phyloP scores from a whole-genome alignment of 768 basidiomycete genomes.

The Rhodosporidiobolus sp. region DNA sequence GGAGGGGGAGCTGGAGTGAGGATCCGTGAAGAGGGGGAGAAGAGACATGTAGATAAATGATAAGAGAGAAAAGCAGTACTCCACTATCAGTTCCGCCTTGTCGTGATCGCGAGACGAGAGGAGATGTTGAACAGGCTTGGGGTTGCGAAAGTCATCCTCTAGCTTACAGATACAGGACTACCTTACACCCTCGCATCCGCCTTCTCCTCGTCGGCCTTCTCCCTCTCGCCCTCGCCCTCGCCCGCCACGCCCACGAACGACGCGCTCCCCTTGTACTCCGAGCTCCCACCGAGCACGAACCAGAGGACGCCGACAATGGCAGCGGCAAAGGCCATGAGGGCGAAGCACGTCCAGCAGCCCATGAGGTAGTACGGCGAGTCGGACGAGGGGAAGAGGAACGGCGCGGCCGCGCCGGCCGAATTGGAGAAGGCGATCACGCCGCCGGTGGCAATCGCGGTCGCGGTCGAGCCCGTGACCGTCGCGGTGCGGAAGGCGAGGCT shows the following conservation, averaged over 20 bases:
- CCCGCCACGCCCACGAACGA: constrained; percentile 49
- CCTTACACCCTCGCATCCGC: no score
- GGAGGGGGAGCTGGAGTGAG: constrained; percentile 31
- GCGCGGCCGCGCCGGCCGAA: constrained; percentile 42
- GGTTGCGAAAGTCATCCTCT: no score
- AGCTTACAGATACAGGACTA: no score
- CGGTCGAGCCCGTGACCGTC: constrained; percentile 43
- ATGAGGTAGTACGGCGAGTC: constrained; percentile 36
- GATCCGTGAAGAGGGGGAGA: not conserved
- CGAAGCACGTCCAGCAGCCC: constrained; percentile 46
- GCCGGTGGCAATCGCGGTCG: constrained; percentile 45
- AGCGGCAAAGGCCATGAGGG: constrained; percentile 38
- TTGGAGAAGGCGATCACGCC: constrained; percentile 45
- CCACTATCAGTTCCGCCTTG: not conserved
- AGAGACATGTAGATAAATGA: not conserved
- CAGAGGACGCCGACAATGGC: constrained; percentile 40
- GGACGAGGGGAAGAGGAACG: constrained; percentile 43
- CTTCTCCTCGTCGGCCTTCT: no score
- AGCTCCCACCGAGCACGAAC: constrained; percentile 41
- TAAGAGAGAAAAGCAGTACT: not conserved
- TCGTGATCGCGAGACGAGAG: no score
- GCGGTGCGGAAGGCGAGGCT: constrained; percentile 33
- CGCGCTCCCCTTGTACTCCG: constrained; percentile 25
- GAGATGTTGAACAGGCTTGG: no score
- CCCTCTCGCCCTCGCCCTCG: constrained; percentile 49